Conservation (phyloP, 345 rosid species). For the Hibiscus tridactylites region DNA sequence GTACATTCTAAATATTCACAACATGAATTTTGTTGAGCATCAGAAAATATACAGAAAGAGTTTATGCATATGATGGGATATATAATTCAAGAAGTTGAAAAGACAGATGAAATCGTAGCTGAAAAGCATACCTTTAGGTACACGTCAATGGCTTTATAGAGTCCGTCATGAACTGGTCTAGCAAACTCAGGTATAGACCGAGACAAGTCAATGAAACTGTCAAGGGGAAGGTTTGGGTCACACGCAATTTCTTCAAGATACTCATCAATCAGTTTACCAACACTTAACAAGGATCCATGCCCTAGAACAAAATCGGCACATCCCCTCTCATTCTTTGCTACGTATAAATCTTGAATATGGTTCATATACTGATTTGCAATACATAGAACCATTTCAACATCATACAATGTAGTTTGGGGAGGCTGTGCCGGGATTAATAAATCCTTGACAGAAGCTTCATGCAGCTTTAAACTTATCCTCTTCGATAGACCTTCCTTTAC, state of each 20-base stretch:
- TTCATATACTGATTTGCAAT: conserved; percentile 39
- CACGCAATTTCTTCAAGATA: conserved; percentile 52
- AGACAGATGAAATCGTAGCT: background rate
- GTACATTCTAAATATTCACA: background rate
- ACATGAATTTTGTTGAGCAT: background rate
- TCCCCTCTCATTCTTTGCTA: conserved; percentile 28
- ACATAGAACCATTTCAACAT: conserved; percentile 56
- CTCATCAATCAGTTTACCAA: conserved; percentile 65
- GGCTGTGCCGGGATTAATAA: conserved; percentile 44
- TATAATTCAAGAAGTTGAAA: background rate
- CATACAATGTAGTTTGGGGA: conserved; percentile 42
- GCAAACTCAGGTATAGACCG: conserved; percentile 56
- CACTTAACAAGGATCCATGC: conserved; percentile 40
- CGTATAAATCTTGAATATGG: conserved; percentile 24
- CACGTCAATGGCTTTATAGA: conserved; percentile 74
- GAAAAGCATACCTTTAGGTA: conserved; percentile 57
- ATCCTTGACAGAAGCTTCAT: conserved; percentile 67
- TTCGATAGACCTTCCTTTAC: conserved; percentile 46
- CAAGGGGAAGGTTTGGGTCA: conserved; percentile 37
- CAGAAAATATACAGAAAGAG: background rate
- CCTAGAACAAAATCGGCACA: conserved; percentile 34
- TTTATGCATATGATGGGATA: background rate
- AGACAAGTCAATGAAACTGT: conserved; percentile 47
- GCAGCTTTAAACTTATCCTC: conserved; percentile 53
- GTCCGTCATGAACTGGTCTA: conserved; percentile 61